Percentiles rank a stretch among this genome's conserved stretches.
phyloP scores from a whole-genome alignment of 768 basidiomycete species.

The Coprinellus aureogranulatus region DNA sequence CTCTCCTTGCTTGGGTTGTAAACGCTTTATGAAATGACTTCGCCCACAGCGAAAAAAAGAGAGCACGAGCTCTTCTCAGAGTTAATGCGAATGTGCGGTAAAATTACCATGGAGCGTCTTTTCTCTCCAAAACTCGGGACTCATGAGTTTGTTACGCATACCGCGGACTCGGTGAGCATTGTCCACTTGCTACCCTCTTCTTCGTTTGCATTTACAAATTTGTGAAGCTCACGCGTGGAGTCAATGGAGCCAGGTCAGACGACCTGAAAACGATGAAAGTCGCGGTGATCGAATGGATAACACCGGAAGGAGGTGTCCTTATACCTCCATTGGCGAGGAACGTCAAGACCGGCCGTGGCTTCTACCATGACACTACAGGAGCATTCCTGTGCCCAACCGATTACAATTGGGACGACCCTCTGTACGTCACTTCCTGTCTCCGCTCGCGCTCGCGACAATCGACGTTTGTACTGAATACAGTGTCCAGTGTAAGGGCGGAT shows the following conservation, averaged over 20 bases:
- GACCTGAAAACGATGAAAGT: background rate
- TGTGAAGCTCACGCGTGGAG: background rate
- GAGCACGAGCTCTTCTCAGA: background rate
- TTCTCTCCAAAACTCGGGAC: background rate
- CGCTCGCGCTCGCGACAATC: too few species aligned
- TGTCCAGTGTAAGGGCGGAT: background rate
- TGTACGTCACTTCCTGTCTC: conserved; percentile 9
- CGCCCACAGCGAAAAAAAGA: background rate
- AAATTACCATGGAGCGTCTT: background rate
- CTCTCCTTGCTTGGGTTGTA: background rate
- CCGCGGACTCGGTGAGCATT: background rate
- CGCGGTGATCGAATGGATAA: background rate
- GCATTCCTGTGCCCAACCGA: conserved; percentile 14
- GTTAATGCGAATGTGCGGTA: background rate
- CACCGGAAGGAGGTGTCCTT: background rate
- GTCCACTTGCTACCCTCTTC: too few species aligned
- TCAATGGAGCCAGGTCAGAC: background rate
- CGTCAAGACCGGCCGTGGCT: conserved; percentile 6
- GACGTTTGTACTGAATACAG: background rate
- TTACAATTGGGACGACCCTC: conserved; percentile 13
- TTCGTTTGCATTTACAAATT: too few species aligned
- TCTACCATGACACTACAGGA: conserved; percentile 14
- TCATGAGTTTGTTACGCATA: background rate
- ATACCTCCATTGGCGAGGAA: background rate
- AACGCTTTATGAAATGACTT: background rate